Conservation (phyloP, 495 filamentous ascomycete species). For the Talaromyces trachyspermus region DNA sequence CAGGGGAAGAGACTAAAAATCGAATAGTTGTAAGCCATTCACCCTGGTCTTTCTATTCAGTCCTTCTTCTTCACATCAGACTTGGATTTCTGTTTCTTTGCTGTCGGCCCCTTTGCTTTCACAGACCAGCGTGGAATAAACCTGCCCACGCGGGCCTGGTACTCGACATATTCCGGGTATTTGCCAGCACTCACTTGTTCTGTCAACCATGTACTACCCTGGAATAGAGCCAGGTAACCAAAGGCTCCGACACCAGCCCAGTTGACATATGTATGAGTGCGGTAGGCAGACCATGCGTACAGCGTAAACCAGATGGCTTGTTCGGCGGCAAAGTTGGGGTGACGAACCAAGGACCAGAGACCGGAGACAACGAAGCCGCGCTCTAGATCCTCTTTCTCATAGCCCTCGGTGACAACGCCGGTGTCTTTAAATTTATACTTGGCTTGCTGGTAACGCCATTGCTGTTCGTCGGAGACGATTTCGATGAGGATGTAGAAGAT, state of each 20-base stretch:
- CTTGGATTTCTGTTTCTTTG: too few relatives aligned
- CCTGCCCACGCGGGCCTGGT: conserved; percentile 72
- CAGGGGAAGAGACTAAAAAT: too few relatives aligned
- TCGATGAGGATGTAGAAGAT: conserved; percentile 68
- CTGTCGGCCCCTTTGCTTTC: conserved; percentile 20
- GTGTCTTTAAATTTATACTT: conserved; percentile 50
- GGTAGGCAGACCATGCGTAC: conserved; percentile 79
- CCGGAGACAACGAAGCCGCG: conserved; percentile 84
- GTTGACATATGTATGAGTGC: conserved; percentile 60
- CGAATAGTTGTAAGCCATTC: too few relatives aligned
- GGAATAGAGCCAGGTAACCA: conserved; percentile 71
- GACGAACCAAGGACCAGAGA: conserved; percentile 77
- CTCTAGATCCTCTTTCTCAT: conserved; percentile 69
- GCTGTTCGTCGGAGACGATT: conserved; percentile 82
- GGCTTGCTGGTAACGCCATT: conserved; percentile 84
- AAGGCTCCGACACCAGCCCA: conserved; percentile 72
- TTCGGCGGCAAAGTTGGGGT: conserved; percentile 93
- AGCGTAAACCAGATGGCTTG: conserved; percentile 83
- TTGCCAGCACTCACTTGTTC: conserved; percentile 72
- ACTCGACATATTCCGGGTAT: conserved; percentile 82
- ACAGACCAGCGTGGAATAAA: conserved; percentile 64
- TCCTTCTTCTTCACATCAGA: too few relatives aligned
- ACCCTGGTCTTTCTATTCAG: too few relatives aligned
- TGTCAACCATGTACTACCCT: conserved; percentile 79
- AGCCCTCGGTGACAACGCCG: conserved; percentile 15